Evolutionary conservation across 2,329 filamentous ascomycete species (phyloP).

Genomic region (Nemania diffusa): DNA sequence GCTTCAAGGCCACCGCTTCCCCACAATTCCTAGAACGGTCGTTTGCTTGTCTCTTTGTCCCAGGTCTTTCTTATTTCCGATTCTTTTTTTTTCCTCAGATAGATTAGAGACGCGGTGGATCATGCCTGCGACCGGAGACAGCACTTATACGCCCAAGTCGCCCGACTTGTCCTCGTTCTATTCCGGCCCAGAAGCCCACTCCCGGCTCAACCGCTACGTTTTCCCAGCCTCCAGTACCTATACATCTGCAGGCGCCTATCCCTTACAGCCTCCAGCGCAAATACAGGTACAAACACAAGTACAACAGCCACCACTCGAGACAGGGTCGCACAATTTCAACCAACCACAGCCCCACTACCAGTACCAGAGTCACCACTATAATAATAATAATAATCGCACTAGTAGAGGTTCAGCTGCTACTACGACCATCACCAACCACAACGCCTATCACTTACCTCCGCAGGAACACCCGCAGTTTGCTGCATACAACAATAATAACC

Average conservation of each 20-base stretch:
- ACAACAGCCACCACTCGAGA: slow-evolving; percentile 11
- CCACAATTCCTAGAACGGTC: slow-evolving; percentile 40
- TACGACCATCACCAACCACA: slow-evolving; percentile 39
- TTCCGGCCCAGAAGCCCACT: slow-evolving; percentile 49
- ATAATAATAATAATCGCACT: slow-evolving; percentile 43
- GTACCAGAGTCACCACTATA: slow-evolving; percentile 46
- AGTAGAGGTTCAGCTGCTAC: slow-evolving; percentile 42
- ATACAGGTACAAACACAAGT: slow-evolving; percentile 25
- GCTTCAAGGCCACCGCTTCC: slow-evolving; percentile 20
- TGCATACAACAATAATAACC: slow-evolving; percentile 26
- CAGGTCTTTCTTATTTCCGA: slow-evolving; percentile 31
- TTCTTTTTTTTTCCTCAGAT: slow-evolving; percentile 23
- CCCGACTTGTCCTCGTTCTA: slow-evolving; percentile 69
- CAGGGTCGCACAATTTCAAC: slow-evolving; percentile 30
- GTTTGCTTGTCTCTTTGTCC: slow-evolving; percentile 28
- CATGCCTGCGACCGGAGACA: slow-evolving; percentile 60
- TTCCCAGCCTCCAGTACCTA: slow-evolving; percentile 38
- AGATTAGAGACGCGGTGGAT: slow-evolving; percentile 44
- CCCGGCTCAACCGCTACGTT: slow-evolving; percentile 34
- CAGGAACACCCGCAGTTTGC: slow-evolving; percentile 24
- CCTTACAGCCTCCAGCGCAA: slow-evolving; percentile 43
- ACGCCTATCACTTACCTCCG: slow-evolving; percentile 24
- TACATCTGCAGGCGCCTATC: slow-evolving; percentile 40
- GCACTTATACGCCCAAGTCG: slow-evolving; percentile 66
- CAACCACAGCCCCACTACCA: slow-evolving; percentile 37